phyloP scores from a whole-genome alignment of 495 filamentous ascomycete genomes.

The Aspergillus bridgeri region DNA sequence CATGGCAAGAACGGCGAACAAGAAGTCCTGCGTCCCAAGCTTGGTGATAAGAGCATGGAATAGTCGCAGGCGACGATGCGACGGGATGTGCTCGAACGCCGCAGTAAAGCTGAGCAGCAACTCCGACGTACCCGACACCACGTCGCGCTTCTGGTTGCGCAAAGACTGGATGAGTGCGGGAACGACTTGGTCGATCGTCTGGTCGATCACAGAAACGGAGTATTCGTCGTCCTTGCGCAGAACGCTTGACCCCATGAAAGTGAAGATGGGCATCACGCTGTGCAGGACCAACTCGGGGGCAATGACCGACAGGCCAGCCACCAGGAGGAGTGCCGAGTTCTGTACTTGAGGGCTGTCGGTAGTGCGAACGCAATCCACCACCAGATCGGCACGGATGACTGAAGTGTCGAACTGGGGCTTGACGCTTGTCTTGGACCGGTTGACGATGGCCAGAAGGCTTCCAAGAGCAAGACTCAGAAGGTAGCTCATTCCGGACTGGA shows the following conservation, averaged over 20 bases:
- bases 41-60: conserved; percentile 77
- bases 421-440: conserved; percentile 59
- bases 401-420: conserved; percentile 66
- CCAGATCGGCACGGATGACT: conserved; percentile 75
- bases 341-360: conserved; percentile 87
- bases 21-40: conserved; percentile 75
- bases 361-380: conserved; percentile 87
- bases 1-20: conserved; percentile 46
- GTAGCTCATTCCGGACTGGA: conserved; percentile 77
- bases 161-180: conserved; percentile 86
- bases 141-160: conserved; percentile 69
- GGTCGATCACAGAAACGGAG: conserved; percentile 83
- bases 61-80: conserved; percentile 72
- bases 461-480: conserved; percentile 75
- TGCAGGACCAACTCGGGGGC: conserved; percentile 87
- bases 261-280: conserved; percentile 98
- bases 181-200: conserved; percentile 84
- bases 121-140: conserved; percentile 76
- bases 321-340: conserved; percentile 84
- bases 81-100: conserved; percentile 91
- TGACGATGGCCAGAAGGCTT: conserved; percentile 74
- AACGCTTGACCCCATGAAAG: conserved; percentile 88
- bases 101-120: conserved; percentile 87
- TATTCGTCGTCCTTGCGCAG: conserved; percentile 91
- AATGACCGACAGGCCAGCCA: conserved; percentile 76